phyloP scores from a whole-genome alignment of 805 yeast genomes.

The Ogataea allantospora region DNA sequence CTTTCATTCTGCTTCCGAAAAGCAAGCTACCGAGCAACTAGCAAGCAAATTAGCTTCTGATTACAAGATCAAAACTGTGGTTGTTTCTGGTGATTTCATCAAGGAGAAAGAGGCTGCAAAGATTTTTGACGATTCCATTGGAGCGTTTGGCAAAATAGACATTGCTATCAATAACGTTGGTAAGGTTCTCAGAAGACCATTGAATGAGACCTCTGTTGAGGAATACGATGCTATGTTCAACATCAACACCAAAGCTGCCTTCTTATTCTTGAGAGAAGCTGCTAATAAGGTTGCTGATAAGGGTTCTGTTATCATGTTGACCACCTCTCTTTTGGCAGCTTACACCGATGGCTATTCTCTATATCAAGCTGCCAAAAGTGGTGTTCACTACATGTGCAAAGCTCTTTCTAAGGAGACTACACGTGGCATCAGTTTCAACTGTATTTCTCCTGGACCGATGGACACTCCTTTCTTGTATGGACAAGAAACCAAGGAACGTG shows the following conservation, averaged over 20 bases:
- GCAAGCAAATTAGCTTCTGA: slow-evolving; percentile 36
- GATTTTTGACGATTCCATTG: slow-evolving; percentile 46
- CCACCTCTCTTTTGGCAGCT: slow-evolving; percentile 66
- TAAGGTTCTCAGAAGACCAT: slow-evolving; percentile 60
- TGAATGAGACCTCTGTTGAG: slow-evolving; percentile 48
- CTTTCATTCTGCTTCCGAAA: slow-evolving; percentile 47
- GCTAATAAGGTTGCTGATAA: slow-evolving; percentile 46
- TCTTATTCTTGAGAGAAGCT: slow-evolving; percentile 58
- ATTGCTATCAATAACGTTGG: slow-evolving; percentile 70
- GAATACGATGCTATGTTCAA: slow-evolving; percentile 56
- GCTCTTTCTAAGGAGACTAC: slow-evolving; percentile 54
- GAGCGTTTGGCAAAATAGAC: slow-evolving; percentile 50
- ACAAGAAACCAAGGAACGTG: slow-evolving; percentile 61
- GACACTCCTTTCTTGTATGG: slow-evolving; percentile 62
- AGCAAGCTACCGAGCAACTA: slow-evolving; percentile 36
- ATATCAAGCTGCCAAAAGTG: slow-evolving; percentile 58
- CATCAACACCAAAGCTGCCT: slow-evolving; percentile 58
- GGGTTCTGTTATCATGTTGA: slow-evolving; percentile 56
- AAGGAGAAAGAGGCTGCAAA: slow-evolving; percentile 41
- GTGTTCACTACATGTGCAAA: slow-evolving; percentile 53
- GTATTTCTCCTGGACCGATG: slow-evolving; percentile 68
- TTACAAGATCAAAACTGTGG: slow-evolving; percentile 41
- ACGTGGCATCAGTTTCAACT: slow-evolving; percentile 49
- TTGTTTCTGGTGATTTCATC: slow-evolving; percentile 43
- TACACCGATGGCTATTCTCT: slow-evolving; percentile 51